A percentile compares a stretch with the other conserved stretches of the same genome.
Conservation (phyloP, 2,329 filamentous ascomycete species). For the Xylaria sp. region DNA sequence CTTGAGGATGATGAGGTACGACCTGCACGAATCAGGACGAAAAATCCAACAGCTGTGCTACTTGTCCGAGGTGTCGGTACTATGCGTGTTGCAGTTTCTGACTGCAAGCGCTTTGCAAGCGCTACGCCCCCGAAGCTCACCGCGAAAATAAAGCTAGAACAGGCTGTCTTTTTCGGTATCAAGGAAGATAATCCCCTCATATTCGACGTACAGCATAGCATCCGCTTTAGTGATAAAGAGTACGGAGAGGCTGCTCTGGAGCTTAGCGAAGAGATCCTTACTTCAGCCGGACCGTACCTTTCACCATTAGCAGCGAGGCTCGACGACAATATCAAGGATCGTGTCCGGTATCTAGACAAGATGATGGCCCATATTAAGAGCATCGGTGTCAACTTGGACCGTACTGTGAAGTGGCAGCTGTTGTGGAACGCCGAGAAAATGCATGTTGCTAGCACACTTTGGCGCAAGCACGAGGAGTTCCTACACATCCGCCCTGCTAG, state of each 20-base stretch:
- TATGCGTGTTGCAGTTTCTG: conserved; percentile 67
- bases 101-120: conserved; percentile 68
- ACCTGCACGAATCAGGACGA: conserved; percentile 63
- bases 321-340: conserved; percentile 80
- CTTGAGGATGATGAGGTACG: conserved; percentile 59
- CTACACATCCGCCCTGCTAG: conserved; percentile 67
- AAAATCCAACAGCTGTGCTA: conserved; percentile 70
- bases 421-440: conserved; percentile 93
- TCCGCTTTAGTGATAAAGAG: conserved; percentile 74
- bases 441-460: conserved; percentile 80
- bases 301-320: conserved; percentile 78
- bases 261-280: conserved; percentile 84
- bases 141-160: conserved; percentile 88
- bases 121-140: conserved; percentile 72
- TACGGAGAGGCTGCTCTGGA: conserved; percentile 79
- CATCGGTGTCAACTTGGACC: conserved; percentile 73
- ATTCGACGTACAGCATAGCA: conserved; percentile 74
- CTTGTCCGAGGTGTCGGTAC: conserved; percentile 71
- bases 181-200: conserved; percentile 87
- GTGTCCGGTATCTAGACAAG: conserved; percentile 77
- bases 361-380: conserved; percentile 77
- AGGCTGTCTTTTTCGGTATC: conserved; percentile 91
- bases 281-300: conserved; percentile 79
- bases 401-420: conserved; percentile 78
- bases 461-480: conserved; percentile 81